Evolutionary conservation across 352 stramenopile genomes (phyloP), one percentile per base, ranked within the genome.

Genomic region (Ophiocytium majus): DNA sequence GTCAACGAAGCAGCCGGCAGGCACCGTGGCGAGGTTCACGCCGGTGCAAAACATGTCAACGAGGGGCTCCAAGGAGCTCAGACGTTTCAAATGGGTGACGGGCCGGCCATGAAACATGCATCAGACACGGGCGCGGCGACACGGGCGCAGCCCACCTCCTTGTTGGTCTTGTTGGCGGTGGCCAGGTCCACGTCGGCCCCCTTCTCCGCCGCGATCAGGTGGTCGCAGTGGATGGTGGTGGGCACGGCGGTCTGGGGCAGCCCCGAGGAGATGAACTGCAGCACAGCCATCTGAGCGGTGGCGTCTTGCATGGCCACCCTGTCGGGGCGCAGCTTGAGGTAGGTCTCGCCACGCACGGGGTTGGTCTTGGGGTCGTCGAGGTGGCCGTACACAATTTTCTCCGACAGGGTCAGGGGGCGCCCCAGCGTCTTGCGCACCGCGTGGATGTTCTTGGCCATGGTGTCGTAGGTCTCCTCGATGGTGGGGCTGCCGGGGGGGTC

Each of bases 371-470:
- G 86, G 86, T 96, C 92, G 86, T 97, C 93, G 90, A 97, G 91
- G 92, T 97, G 94, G 76, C 93, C 93, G 91, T 97, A 97, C 88
- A 97, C 95, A 87, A 97, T 97, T 92, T 97, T 97, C 88, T 97
- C 94, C 64, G 93, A 92, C 66, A 97, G 92, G 85, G 94, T 97
- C 81, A 97, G 85, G 43, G 94, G 94, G 84, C 93, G 93, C 90
- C 95, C 94, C 83, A 91, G 92, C 82, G 90, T 95, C 91, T 96
- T 95, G 92, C 94, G 93, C 83, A 96, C 93, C 63, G 91, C 76
- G 91, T 92, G 86, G 75, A 88, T 85, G 37, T 88, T 88, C 34
- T 86, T 88, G 43, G 82, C 84, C 80, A 88, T 88, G 50, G 79
- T 82, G 71, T 33, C 43, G 90, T 97, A 97, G 19, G 94, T 95